A percentile compares a stretch with the other conserved stretches of the same genome.
These are phyloP conservation scores for Triangularia verruculosa DNA, from an alignment of 2,329 filamentous ascomycete genomes.

Conservation along the genomic window DNA sequence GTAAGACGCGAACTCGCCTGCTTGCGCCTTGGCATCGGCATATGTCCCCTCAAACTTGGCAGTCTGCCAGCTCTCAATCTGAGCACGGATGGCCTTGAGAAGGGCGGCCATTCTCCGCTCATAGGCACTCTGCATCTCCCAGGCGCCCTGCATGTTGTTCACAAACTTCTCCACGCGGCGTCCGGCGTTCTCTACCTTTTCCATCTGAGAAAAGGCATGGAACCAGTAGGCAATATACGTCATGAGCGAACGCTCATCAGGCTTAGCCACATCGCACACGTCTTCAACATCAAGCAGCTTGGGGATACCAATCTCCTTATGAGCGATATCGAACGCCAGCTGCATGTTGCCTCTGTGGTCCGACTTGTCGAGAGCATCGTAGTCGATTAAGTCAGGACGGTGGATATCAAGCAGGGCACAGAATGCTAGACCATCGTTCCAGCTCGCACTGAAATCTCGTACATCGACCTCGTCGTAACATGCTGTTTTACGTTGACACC, in stretches of 20 bases:
- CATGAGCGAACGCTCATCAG: constrained; percentile 95
- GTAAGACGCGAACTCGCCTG: constrained; percentile 77
- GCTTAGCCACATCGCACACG: constrained; percentile 93
- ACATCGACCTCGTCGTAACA: constrained; percentile 98
- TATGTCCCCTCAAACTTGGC: constrained; percentile 90
- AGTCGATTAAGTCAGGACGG: constrained; percentile 94
- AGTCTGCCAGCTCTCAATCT: constrained; percentile 72
- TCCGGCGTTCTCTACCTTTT: constrained; percentile 96
- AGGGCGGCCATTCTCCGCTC: constrained; percentile 87
- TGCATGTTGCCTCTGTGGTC: constrained; percentile 98
- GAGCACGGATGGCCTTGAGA: constrained; percentile 68
- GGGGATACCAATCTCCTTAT: constrained; percentile 94
- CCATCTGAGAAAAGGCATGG: constrained; percentile 98
- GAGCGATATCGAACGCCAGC: constrained; percentile 92
- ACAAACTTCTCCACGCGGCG: constrained; percentile 97
- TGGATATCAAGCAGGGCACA: constrained; percentile 96
- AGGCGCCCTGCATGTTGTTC: constrained; percentile 97
- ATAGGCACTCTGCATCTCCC: constrained; percentile 98
- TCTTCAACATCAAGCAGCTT: constrained; percentile 95
- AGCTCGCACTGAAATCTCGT: constrained; percentile 89
- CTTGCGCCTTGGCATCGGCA: constrained; percentile 84
- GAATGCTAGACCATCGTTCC: constrained; percentile 96
- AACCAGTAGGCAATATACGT: constrained; percentile 99
- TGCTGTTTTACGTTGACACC: constrained; percentile 98
- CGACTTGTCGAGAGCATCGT: constrained; percentile 86